Conservation (phyloP, 228 moss, liverwort and hornwort species). For the Sphagnum magellanicum region DNA sequence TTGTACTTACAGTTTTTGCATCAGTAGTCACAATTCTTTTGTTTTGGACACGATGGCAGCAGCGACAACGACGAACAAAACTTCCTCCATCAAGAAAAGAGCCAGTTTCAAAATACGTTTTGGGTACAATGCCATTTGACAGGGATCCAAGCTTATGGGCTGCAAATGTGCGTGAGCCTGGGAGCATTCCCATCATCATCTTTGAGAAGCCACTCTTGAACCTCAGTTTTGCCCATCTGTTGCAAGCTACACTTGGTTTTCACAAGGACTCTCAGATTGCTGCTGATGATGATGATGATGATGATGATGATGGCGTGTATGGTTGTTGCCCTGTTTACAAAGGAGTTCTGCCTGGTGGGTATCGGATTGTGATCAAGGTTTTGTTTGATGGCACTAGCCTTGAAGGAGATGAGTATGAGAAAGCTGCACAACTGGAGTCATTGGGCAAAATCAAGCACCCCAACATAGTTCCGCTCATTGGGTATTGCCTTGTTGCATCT, state of each 20-base stretch:
- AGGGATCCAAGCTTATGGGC: conserved; percentile 58
- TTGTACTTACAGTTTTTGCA: background rate
- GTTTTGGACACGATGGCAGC: conserved; percentile 12
- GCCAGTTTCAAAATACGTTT: conserved; percentile 4
- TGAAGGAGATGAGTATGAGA: conserved; percentile 36
- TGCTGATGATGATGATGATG: too few relatives aligned
- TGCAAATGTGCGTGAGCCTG: conserved; percentile 40
- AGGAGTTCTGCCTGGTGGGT: conserved; percentile 51
- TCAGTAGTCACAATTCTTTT: conserved; percentile 11
- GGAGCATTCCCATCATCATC: conserved; percentile 59
- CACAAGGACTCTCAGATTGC: conserved; percentile 53
- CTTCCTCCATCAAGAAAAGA: conserved; percentile 14
- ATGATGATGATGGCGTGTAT: conserved; percentile 36
- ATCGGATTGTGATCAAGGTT: conserved; percentile 71
- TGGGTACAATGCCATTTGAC: conserved; percentile 43
- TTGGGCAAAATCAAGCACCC: conserved; percentile 61
- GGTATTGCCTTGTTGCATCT: conserved; percentile 67
- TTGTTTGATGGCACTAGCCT: conserved; percentile 49
- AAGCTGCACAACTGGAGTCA: conserved; percentile 53
- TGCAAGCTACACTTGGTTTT: conserved; percentile 61
- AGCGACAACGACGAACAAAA: conserved; percentile 18
- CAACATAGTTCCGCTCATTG: conserved; percentile 60
- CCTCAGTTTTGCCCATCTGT: conserved; percentile 70
- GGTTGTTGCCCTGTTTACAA: conserved; percentile 51
- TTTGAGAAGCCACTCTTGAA: conserved; percentile 87